These are phyloP conservation scores for Cyclotella sp. DNA, from an alignment of 108 stramenopile genomes.

Conservation along the genomic window DNA sequence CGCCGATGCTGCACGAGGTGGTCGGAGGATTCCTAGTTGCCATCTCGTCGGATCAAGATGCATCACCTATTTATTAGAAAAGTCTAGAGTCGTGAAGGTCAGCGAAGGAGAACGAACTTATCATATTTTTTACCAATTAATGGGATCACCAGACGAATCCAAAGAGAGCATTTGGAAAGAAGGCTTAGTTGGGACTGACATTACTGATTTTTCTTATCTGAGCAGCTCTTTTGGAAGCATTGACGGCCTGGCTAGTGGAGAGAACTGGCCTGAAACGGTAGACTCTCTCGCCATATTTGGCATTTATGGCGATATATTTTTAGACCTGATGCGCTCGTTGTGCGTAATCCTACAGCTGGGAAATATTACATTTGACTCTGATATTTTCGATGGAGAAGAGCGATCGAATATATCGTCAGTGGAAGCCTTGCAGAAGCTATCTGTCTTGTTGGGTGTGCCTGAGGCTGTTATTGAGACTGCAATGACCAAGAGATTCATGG, in stretches of 20 bases:
- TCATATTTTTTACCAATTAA: constrained; percentile 98
- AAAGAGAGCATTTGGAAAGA: constrained; percentile 70
- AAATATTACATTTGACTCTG: constrained; percentile 84
- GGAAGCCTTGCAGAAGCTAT: constrained; percentile 65
- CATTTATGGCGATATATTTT: constrained; percentile 65
- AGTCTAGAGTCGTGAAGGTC: constrained; percentile 93
- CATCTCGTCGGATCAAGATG: constrained; percentile 77
- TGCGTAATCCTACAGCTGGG: constrained; percentile 90
- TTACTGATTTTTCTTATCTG: constrained; percentile 77
- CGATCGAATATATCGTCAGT: constrained; percentile 56
- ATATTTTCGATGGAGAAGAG: constrained; percentile 70
- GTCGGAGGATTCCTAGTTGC: constrained; percentile 61
- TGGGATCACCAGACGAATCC: constrained; percentile 83
- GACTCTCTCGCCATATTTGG: constrained; percentile 75
- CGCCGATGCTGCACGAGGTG: constrained; percentile 48
- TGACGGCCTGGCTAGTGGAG: constrained; percentile 88
- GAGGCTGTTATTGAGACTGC: constrained; percentile 62
- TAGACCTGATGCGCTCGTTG: constrained; percentile 74
- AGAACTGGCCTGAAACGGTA: constrained; percentile 81
- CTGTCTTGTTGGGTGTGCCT: constrained; percentile 80
- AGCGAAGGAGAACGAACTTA: constrained; percentile 96
- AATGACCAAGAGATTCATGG: constrained; percentile 80
- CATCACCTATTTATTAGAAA: constrained; percentile 96
- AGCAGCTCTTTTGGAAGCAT: constrained; percentile 58
- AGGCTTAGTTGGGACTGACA: constrained; percentile 68